Base-by-base conservation (phyloP, 106 monocot genomes). In the Allium fistulosum region DNA sequence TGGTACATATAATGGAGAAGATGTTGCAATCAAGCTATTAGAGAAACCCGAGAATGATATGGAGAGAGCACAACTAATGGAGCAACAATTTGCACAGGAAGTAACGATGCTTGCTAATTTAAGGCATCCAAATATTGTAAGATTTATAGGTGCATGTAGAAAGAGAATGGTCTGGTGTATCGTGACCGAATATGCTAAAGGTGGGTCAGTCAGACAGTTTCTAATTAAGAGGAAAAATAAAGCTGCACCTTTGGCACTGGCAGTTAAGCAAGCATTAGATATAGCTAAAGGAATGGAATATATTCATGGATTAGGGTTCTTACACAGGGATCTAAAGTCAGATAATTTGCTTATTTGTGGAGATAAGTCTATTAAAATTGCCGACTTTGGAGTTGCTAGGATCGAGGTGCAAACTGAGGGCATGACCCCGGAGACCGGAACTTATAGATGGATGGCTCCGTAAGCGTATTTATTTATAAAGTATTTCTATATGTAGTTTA, bases 401-500 rank as follows among this genome's bases (percentile, higher is more conserved):
- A 82, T 82, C 46, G 77, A 82, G 65, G 66, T 82, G 63, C 58
- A 82, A 65, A 64, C 78, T 5, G 82, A 82, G 17, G 82, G 82
- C 58, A 82, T 82, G 82, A 82, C 78, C n/a, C 82, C 82, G 2
- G 82, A 82, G 69, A 82, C 82, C 10, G 82, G 82, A 67, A 82
- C 82, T 16, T 82, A 82, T 22, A 73, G 78, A 12, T 82, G 82
- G 82, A 82, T 82, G 77, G 82, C 82, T 45, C 82, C 82, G 78
- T 82, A 82, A 66, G 82, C 51, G 48, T 49, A 9, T 22, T 66
- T 66, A 4, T 49, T 66, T n/a, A 4, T 63, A 2, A 10, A 53
- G 3, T 28, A 1, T 37, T 11, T n/a, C n/a, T n/a, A n/a, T n/a
- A n/a, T n/a, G n/a, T n/a, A n/a, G n/a, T n/a, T n/a, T n/a, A n/a